A percentile compares a stretch with the other conserved stretches of the same genome.
Conservation (phyloP, 176 grass and related monocot genomes). For the Tillandsia fasciculata region DNA sequence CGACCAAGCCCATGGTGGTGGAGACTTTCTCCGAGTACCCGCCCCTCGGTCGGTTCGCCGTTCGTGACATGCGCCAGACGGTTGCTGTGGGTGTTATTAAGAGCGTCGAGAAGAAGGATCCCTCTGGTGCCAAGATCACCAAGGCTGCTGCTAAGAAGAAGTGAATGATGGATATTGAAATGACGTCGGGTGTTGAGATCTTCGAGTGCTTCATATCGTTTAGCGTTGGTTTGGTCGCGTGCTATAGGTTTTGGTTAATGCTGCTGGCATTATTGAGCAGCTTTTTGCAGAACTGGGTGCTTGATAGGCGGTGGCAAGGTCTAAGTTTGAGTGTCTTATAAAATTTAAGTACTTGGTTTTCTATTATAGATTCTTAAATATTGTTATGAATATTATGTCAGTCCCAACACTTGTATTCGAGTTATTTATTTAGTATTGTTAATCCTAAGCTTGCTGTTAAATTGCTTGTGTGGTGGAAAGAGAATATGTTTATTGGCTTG, state of each 20-base stretch:
- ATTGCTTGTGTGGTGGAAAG: too few relatives aligned
- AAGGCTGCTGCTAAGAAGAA: not conserved
- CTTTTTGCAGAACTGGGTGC: not conserved
- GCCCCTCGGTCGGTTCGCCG: constrained; percentile 8
- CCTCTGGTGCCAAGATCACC: not conserved
- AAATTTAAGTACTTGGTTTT: too few relatives aligned
- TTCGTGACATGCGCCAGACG: constrained; percentile 23
- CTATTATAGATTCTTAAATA: too few relatives aligned
- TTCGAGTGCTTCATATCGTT: not conserved
- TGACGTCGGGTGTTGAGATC: not conserved
- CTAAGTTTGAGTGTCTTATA: too few relatives aligned
- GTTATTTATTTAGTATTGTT: too few relatives aligned
- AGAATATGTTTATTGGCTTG: too few relatives aligned
- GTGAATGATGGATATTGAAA: not conserved
- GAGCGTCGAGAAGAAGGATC: constrained; percentile 22
- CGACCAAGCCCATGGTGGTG: constrained; percentile 27
- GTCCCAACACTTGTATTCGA: too few relatives aligned
- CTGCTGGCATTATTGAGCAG: not conserved
- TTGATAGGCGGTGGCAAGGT: not conserved
- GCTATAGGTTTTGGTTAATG: not conserved
- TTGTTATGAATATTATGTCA: too few relatives aligned
- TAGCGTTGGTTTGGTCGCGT: not conserved
- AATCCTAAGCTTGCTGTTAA: too few relatives aligned
- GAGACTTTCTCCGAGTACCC: constrained; percentile 20
- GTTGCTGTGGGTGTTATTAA: constrained; percentile 29